Evolutionary conservation across 805 yeast species (phyloP), one percentile per base, ranked within the genome.

Genomic region (Blastobotrys americana): DNA sequence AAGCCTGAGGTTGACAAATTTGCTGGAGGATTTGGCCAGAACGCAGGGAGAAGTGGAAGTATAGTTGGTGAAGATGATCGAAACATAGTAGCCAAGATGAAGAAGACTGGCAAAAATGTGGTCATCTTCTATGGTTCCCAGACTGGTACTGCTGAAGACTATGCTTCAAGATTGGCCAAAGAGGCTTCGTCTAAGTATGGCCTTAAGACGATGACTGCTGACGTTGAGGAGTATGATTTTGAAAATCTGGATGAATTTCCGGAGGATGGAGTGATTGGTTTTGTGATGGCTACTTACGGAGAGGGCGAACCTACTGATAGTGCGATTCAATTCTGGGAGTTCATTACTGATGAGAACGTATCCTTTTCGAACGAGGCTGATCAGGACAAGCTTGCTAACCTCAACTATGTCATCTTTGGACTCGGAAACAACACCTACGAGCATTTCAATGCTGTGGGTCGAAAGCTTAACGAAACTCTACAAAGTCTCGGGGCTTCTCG

Each of bases 291-390:
- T 25, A 87, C 96, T 8, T 93, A 93, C 57, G 98, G 98, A 55
- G 98, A 90, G 68, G 98, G 98, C 60, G 98, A 90, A 63, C 95
- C 95, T 55, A 90, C 98, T 10, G 98, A 90, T 63, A 85, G 86
- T 56, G 93, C 97, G n/a, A 75, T 76, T 35, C 79, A 78, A 33
- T 86, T 93, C 61, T 80, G 78, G 59, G 83, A 81, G 46, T 73
- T 89, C 57, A 76, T 78, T 27, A 55, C 63, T 21, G 65, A 71
- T 43, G 77, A 73, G 41, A 80, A 77, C 21, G 76, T 75, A 19
- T 74, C 68, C 35, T 77, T 73, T 48, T 60, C 66, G 25, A 50
- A 56, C 34, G 70, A 65, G 19, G 47, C 39, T 13, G 54, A 50
- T 20, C 55, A 51, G 6, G 37, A 45, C 28, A 65, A 67, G 9